Conservation (phyloP, 805 yeast genomes). For the Cyberlindnera saturnus region DNA sequence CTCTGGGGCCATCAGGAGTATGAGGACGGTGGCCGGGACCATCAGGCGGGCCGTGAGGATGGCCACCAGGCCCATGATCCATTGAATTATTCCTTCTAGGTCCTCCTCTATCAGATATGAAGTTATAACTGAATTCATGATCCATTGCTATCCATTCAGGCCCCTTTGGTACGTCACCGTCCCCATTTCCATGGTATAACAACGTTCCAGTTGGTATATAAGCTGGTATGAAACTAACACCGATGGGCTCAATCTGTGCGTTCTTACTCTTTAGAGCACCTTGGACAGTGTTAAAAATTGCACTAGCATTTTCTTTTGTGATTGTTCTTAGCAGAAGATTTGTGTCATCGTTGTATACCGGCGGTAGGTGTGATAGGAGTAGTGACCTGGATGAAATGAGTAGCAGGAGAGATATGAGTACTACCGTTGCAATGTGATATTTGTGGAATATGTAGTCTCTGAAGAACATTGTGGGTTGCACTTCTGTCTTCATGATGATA, state of each 20-base stretch:
- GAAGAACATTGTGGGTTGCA: no score
- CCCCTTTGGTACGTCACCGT: conserved; percentile 35
- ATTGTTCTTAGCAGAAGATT: conserved; percentile 4
- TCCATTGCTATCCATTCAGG: conserved; percentile 65
- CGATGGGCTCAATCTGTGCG: conserved; percentile 47
- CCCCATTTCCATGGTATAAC: conserved; percentile 45
- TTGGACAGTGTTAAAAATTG: conserved; percentile 49
- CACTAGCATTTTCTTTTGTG: conserved; percentile 44
- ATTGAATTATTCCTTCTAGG: conserved; percentile 8
- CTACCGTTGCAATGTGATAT: no score
- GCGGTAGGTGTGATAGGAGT: not conserved
- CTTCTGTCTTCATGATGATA: no score
- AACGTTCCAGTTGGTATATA: conserved; percentile 53
- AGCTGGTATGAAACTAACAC: conserved; percentile 56
- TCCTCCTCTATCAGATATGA: conserved; percentile 27
- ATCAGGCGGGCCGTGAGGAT: conserved; percentile 1
- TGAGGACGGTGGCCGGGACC: conserved; percentile 5
- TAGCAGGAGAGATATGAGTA: no score
- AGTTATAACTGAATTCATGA: conserved; percentile 51
- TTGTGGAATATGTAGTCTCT: no score
- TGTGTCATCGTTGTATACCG: not conserved
- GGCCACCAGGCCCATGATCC: conserved; percentile 1
- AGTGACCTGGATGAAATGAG: no score
- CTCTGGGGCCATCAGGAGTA: not conserved
- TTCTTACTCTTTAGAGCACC: conserved; percentile 47